Percentiles rank a stretch among this genome's conserved stretches.
phyloP scores from a whole-genome alignment of 495 filamentous ascomycete genomes.

The Aspergillus affinis region DNA sequence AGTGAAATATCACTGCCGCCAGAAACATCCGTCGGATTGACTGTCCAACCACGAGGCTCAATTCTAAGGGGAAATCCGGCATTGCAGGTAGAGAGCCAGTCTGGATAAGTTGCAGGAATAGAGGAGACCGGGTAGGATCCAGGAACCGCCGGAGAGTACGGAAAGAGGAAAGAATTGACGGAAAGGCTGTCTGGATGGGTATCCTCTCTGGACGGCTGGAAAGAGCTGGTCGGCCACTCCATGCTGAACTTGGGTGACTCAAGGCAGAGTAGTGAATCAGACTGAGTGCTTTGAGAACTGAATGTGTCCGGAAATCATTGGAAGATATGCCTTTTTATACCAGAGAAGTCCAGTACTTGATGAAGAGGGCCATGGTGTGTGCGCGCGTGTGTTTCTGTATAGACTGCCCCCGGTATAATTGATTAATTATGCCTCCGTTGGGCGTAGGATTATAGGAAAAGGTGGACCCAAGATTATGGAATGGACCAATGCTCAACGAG shows the following conservation, averaged over 20 bases:
- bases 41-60: no score
- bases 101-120: background rate
- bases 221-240: constrained; percentile 6
- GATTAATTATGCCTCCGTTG: no score
- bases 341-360: no score
- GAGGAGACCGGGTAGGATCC: background rate
- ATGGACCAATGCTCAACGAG: no score
- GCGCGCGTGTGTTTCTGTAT: no score
- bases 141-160: background rate
- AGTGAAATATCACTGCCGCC: no score
- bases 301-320: constrained; percentile 43
- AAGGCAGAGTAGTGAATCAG: constrained; percentile 3
- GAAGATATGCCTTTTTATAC: background rate
- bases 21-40: no score
- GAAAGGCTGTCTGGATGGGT: background rate
- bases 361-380: no score
- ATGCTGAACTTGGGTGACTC: background rate
- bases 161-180: background rate
- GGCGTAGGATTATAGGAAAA: no score
- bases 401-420: no score
- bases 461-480: no score
- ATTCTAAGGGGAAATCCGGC: no score
- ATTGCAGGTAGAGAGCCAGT: background rate
- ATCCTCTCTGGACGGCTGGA: constrained; percentile 1
- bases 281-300: background rate